These are phyloP conservation scores for Trametes sp. DNA, from an alignment of 1,284 basidiomycete genomes.

Conservation along the genomic window DNA sequence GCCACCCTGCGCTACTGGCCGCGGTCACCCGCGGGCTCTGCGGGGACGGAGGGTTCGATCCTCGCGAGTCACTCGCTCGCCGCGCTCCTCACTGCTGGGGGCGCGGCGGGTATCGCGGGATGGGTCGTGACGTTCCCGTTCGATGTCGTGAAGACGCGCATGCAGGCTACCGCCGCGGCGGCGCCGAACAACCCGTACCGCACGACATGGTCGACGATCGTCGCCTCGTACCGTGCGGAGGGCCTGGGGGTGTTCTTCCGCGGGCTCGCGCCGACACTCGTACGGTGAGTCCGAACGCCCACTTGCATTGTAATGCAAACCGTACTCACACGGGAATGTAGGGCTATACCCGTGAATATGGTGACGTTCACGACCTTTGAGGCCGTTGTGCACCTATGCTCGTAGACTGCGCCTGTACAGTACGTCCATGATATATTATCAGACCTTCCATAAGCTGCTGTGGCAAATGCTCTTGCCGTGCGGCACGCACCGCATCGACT, in stretches of 20 bases:
- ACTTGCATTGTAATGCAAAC: too few relatives aligned
- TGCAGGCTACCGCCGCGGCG: conserved; percentile 64
- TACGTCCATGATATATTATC: too few relatives aligned
- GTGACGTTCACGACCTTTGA: conserved; percentile 64
- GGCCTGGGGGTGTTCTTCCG: conserved; percentile 76
- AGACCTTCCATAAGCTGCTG: too few relatives aligned
- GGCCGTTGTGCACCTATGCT: conserved; percentile 47
- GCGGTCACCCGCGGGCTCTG: conserved; percentile 41
- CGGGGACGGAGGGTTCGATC: conserved; percentile 52
- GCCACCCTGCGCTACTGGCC: conserved; percentile 70
- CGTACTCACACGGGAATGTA: conserved; percentile 20
- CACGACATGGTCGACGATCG: conserved; percentile 62
- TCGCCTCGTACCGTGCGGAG: conserved; percentile 69
- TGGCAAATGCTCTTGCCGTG: too few relatives aligned
- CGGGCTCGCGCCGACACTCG: conserved; percentile 80
- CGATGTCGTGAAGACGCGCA: conserved; percentile 87
- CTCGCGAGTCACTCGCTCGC: conserved; percentile 59
- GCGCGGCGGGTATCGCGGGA: conserved; percentile 74
- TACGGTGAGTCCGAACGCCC: conserved; percentile 60
- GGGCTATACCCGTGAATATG: conserved; percentile 64
- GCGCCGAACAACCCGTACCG: conserved; percentile 70
- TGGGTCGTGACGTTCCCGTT: conserved; percentile 84
- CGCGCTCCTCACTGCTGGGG: conserved; percentile 78
- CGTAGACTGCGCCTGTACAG: conserved; percentile 31
- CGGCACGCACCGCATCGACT: too few relatives aligned